Base-by-base conservation (phyloP, 768 basidiomycete genomes). In the Russula lepida region DNA sequence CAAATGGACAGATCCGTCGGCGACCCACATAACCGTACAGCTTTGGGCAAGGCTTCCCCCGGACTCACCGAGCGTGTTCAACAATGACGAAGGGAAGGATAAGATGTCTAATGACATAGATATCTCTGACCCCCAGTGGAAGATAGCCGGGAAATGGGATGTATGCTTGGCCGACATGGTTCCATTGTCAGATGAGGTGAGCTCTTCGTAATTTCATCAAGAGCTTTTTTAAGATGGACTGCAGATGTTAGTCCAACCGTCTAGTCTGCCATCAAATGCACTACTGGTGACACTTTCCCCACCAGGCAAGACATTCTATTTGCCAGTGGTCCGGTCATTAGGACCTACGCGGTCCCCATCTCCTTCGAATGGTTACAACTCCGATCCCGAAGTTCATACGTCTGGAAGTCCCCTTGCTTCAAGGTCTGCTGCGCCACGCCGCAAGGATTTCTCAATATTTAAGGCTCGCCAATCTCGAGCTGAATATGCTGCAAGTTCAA, bases 201-300 rank as follows among this genome's bases (percentile, higher is more conserved):
- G 84, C 73, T 25, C 50, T 39, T 55, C 59, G 39, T 61, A 71
- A 54, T 62, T 48, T n/a, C 13, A 43, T 49, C 58, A 43, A 49
- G 37, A 39, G 7, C 43, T 17, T 52, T 35, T 50, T 17, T 59
- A 60, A 28, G 33, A 23, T 32, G 54, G 32, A 56, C 19, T 54
- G 15, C 67, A 79, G 79, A 63, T 75, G 35, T 74, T 74, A 52
- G 62, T 68, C n/a, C 71, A 76, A 58, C 70, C 74, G 1, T 78
- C 68, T 55, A 75, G 76, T 51, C 71, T 92, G 32, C 84, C 89
- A 1, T 85, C 84, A 17, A 94, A 94, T 68, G 84, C 88, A 2
- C 75, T 92, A 8, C 73, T 92, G 17, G 63, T 93, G 46, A 77
- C 81, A 17, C 77, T 93, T 55, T 76, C 81, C 15, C 86, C 86